Percentiles rank a stretch among this genome's conserved stretches.
These are phyloP conservation scores for Acanthamoeba castellanii DNA, from an alignment of 208 protist genomes.

Conservation along the genomic window DNA sequence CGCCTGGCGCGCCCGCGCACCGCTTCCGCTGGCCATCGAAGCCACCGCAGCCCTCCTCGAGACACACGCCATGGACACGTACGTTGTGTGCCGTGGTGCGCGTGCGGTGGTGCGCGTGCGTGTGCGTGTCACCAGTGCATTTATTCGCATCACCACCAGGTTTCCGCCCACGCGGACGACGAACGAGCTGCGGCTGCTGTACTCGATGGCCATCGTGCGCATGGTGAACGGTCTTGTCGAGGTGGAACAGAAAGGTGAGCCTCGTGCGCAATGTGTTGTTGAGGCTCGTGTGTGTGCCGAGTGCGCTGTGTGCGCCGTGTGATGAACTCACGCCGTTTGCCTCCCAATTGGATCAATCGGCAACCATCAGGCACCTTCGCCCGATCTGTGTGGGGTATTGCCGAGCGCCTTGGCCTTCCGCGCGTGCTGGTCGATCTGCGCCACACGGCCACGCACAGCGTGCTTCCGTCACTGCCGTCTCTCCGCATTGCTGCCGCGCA, in stretches of 20 bases:
- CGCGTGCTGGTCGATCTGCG: conserved; percentile 35
- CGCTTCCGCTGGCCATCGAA: conserved; percentile 23
- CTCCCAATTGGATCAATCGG: too few species aligned
- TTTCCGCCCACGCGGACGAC: conserved; percentile 11
- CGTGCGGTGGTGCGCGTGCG: too few species aligned
- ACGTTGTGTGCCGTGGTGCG: not conserved
- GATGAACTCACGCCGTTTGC: too few species aligned
- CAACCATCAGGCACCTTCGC: too few species aligned
- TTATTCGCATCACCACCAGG: not conserved
- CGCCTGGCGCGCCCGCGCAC: not conserved
- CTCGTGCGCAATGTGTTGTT: too few species aligned
- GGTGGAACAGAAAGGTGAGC: conserved; percentile 1
- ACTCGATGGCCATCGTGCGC: conserved; percentile 57
- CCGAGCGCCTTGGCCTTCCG: not conserved
- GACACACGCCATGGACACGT: conserved; percentile 13
- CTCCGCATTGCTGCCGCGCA: not conserved
- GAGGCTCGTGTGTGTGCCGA: too few species aligned
- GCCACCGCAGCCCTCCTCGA: conserved; percentile 9
- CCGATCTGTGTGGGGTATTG: not conserved
- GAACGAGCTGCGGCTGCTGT: conserved; percentile 5
- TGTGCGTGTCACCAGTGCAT: not conserved
- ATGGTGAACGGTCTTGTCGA: conserved; percentile 54
- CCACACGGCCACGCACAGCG: conserved; percentile 1
- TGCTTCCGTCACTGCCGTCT: not conserved
- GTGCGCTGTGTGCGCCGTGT: too few species aligned